Evolutionary conservation across 2,329 filamentous ascomycete genomes (phyloP), one percentile per base, ranked within the genome.

Genomic region (Pyricularia sp.): DNA sequence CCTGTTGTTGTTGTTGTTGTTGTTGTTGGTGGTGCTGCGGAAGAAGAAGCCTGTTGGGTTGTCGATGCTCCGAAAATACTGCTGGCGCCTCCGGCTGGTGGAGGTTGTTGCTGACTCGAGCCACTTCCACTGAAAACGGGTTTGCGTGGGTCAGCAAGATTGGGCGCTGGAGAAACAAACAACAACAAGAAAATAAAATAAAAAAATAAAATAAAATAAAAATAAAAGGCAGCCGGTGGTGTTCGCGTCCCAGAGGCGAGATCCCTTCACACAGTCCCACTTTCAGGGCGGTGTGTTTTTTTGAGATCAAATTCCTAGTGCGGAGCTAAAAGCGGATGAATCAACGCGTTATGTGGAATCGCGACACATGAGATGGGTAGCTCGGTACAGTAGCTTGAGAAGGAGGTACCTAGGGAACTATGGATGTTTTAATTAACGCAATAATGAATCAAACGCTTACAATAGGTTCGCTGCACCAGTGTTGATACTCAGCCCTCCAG

Each of bases 401-500:
- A n/a, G n/a, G n/a, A n/a, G n/a, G 31, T 33, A 58, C 17, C n/a
- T 59, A 11, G 23, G n/a, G 50, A 7, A 31, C 6, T 9, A 30
- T 30, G 28, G 28, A 58, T 58, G n/a, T 20, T n/a, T n/a, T 58
- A 58, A 58, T 25, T 10, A n/a, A 58, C 20, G 20, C 4, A 61
- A 61, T 12, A 36, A 55, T n/a, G 42, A 20, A 63, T 63, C 25
- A 20, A 64, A 80, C 42, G 42, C 83, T 76, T 73, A 86, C 84
- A 84, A 84, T 71, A 82, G 77, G 76, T 88, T 89, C 71, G 87
- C 87, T 69, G 85, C 81, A 72, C 82, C 84, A 23, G 86, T 88
- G 78, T 89, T 90, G 78, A 89, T 89, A 75, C 84, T 87, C 72
- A 89, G 81, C 75, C 85, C 86, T 72, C 81, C 84, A 71, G 86